Base-by-base conservation (phyloP, 208 protist species). In the Novymonas esmeraldas region DNA sequence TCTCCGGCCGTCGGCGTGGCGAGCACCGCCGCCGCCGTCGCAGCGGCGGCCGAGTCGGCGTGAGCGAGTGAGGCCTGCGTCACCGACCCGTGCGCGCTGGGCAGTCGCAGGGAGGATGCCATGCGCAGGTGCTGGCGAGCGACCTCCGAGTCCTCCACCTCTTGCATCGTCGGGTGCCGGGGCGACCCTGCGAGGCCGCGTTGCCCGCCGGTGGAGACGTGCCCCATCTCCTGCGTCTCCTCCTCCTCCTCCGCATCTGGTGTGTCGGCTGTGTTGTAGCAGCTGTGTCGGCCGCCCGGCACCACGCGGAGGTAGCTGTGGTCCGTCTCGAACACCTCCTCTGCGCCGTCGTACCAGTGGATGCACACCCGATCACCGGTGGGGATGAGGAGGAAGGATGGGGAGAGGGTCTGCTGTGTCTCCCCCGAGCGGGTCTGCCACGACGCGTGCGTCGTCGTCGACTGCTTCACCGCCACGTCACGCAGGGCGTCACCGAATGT, bases 241-340 rank as follows among this genome's bases (percentile, higher is more conserved):
- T 59, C 34, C 63, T 24, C 22, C 46, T 3, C 42, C 38, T 36
- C 24, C 2, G 26, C 59, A 11, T 63, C 56, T 1, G 14, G 28
- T 10, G 44, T 38, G 3, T 16, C 1, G 20, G 36, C 11, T 1
- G 41, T 16, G 49, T 68, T 68, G 62, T 68, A 68, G 51, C 49
- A 68, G 49, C 73, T 78, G 56, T 70, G 52, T 1, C 58, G 66
- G 3, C 73, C 73, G 20, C 62, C 54, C 0, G 65, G 65, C 28
- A 78, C 48, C 10, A 62, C 58, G 3, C 44, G 56, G 14, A 70
- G n/a, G 50, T 78, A 78, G 60, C 54, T 62, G n/a, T 48, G 6
- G 61, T 78, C 57, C 36, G 73, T 78, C 44, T 78, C 73, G 22
- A 73, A 66, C 38, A 78, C 46, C 28, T 69, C 65, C 28, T 64